These are phyloP conservation scores for Mycena galericulata DNA, from an alignment of 768 basidiomycete genomes.

Conservation along the genomic window DNA sequence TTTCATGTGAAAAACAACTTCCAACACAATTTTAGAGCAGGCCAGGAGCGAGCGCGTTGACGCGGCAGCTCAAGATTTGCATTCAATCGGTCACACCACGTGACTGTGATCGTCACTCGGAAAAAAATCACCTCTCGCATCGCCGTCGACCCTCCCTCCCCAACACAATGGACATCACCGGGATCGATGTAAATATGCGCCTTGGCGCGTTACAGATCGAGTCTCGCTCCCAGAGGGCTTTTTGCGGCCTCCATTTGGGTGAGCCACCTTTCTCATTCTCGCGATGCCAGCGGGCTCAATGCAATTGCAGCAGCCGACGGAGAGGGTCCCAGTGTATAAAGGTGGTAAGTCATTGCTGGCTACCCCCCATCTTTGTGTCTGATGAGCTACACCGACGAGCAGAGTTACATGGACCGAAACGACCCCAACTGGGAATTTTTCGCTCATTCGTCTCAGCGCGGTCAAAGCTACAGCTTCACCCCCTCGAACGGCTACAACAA, in stretches of 20 bases:
- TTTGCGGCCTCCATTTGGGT: not conserved
- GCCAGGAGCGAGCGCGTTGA: too few species aligned
- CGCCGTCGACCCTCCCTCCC: not conserved
- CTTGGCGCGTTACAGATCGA: not conserved
- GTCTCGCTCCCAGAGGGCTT: not conserved
- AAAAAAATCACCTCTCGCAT: not conserved
- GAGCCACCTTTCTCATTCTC: not conserved
- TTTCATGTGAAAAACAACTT: too few species aligned
- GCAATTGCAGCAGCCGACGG: too few species aligned
- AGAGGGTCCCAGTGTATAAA: too few species aligned
- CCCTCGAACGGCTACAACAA: not conserved
- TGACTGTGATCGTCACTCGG: too few species aligned
- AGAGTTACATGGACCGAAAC: not conserved
- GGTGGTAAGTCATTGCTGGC: too few species aligned
- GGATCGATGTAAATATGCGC: not conserved
- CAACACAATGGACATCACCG: not conserved
- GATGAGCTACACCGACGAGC: too few species aligned
- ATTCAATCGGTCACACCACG: too few species aligned
- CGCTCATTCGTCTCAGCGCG: not conserved
- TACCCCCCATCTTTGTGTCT: too few species aligned
- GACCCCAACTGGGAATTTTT: not conserved
- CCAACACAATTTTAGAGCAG: too few species aligned
- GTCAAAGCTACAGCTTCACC: not conserved
- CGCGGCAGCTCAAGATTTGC: too few species aligned
- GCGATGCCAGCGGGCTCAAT: not conserved